phyloP scores from a whole-genome alignment of 2,329 filamentous ascomycete species.

The Colletotrichum sp. region DNA sequence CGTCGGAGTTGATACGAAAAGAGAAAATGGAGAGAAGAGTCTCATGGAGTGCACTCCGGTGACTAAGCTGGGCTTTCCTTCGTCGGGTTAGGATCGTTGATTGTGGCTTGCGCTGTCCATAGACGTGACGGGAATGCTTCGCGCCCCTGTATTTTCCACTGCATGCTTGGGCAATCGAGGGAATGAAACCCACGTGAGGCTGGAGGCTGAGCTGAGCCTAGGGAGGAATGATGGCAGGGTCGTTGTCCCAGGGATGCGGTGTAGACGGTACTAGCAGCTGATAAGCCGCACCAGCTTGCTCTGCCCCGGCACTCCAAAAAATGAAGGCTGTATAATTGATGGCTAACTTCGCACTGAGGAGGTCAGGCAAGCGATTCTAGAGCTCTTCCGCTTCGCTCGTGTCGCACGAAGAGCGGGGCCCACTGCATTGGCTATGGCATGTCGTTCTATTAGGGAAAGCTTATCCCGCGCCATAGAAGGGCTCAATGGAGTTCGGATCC shows the following conservation, averaged over 20 bases:
- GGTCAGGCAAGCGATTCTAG: neutral
- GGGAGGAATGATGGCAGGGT: neutral
- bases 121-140: neutral
- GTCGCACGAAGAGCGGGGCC: neutral
- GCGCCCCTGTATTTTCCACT: neutral
- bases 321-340: neutral
- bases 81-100: neutral
- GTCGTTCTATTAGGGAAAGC: neutral
- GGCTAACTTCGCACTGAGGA: neutral
- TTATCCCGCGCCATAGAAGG: neutral
- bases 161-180: neutral
- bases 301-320: neutral
- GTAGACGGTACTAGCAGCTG: neutral
- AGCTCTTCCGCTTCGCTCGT: neutral
- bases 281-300: neutral
- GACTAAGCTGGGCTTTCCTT: too few species aligned
- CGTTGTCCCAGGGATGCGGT: neutral
- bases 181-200: neutral
- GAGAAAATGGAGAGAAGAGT: neutral
- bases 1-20: neutral
- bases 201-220: neutral
- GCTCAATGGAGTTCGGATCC: neutral
- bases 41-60: neutral
- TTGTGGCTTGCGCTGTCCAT: neutral
- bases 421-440: neutral